Evolutionary conservation across 805 yeast species (phyloP).

Genomic region (Candida ipomoeae): DNA sequence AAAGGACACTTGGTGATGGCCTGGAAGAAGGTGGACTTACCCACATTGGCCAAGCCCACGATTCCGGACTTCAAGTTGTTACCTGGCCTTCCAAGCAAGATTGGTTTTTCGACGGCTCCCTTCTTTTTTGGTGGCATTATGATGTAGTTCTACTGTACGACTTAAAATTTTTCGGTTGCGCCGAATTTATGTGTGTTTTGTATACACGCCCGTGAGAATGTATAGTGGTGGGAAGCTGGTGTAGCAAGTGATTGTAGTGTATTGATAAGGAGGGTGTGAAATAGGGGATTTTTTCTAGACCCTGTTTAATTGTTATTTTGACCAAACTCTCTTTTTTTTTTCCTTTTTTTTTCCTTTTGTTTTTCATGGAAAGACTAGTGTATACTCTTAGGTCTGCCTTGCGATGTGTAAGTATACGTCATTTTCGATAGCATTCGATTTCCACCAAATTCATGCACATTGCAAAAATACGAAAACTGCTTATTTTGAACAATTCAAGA

Average conservation of each 20-base stretch:
- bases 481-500: neutral
- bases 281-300: neutral
- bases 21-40: conserved; percentile 21
- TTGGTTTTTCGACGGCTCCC: conserved; percentile 60
- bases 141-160: neutral
- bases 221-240: neutral
- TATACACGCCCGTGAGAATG: conserved; percentile 5
- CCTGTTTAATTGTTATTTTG: too few species aligned
- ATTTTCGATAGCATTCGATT: neutral
- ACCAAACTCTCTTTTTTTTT: neutral
- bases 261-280: neutral
- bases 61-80: conserved; percentile 39
- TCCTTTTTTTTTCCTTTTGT: neutral
- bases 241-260: neutral
- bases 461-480: neutral
- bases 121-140: conserved; percentile 74
- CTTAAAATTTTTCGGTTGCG: conserved; percentile 17
- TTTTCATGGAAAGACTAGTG: too few species aligned
- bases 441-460: neutral
- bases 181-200: conserved; percentile 5
- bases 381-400: neutral
- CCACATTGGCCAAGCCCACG: conserved; percentile 34
- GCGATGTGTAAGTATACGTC: neutral
- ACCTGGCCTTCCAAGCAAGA: conserved; percentile 51
- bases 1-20: conserved; percentile 22